These are phyloP conservation scores for Saitoella complicata DNA, from an alignment of 805 yeast genomes.

Conservation along the genomic window DNA sequence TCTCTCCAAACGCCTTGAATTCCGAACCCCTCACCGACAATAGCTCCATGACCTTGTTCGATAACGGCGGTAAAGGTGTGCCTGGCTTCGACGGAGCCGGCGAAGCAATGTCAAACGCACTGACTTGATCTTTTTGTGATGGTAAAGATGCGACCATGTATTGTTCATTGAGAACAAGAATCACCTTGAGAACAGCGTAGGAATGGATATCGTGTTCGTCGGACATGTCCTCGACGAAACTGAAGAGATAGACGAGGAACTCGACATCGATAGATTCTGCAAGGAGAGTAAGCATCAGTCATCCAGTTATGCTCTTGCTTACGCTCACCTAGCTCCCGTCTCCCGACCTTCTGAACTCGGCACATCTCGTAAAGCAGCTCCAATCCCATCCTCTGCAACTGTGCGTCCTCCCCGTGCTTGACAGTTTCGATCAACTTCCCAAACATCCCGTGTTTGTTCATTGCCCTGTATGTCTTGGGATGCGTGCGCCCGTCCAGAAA, in stretches of 20 bases:
- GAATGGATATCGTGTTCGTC: conserved; percentile 38
- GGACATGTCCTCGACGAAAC: conserved; percentile 25
- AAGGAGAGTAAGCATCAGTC: too few relatives aligned
- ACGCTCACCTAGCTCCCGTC: conserved; percentile 22
- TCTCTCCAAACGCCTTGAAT: conserved; percentile 45
- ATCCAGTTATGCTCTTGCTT: too few relatives aligned
- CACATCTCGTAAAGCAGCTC: conserved; percentile 42
- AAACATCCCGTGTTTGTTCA: conserved; percentile 40
- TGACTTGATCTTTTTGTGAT: not conserved
- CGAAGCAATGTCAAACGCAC: not conserved
- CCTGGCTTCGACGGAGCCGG: not conserved
- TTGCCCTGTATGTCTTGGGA: conserved; percentile 26
- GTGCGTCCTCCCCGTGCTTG: conserved; percentile 16
- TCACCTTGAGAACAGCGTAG: conserved; percentile 50
- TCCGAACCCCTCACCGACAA: conserved; percentile 30
- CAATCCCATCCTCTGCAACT: conserved; percentile 29
- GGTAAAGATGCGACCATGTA: conserved; percentile 42
- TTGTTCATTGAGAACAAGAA: conserved; percentile 73
- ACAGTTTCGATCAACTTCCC: conserved; percentile 27
- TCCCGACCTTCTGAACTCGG: conserved; percentile 30
- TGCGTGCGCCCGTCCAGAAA: conserved; percentile 31
- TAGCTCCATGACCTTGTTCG: conserved; percentile 40
- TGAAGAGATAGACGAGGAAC: conserved; percentile 34
- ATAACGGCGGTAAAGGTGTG: not conserved
- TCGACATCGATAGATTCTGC: conserved; percentile 24